Evolutionary conservation across 2,329 filamentous ascomycete genomes (phyloP).

Genomic region (Calonectria pseudoreteaudii): DNA sequence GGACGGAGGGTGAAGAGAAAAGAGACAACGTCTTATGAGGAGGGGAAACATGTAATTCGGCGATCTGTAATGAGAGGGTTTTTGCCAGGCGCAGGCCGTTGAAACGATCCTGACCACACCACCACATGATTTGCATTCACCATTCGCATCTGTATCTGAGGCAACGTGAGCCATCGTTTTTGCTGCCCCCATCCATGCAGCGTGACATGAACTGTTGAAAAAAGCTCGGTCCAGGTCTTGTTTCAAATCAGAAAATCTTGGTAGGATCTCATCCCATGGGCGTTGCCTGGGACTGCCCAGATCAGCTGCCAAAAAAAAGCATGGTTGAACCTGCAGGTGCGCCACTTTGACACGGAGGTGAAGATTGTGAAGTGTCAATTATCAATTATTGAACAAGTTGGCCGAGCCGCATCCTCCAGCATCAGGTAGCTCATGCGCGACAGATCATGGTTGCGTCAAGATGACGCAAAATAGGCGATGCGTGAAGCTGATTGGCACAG

Average conservation of each 20-base stretch:
- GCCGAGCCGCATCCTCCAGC: slow-evolving; percentile 5
- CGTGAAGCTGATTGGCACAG: not conserved
- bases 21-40: not conserved
- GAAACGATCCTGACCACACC: not conserved
- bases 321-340: not conserved
- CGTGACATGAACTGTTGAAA: not conserved
- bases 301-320: not conserved
- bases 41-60: not conserved
- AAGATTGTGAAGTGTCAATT: slow-evolving; percentile 8
- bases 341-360: not conserved
- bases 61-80: not conserved
- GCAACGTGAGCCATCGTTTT: not conserved
- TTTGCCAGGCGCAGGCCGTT: not conserved
- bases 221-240: not conserved
- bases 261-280: not conserved
- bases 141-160: not conserved
- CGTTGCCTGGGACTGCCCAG: not conserved
- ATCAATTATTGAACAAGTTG: not conserved
- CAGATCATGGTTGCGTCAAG: not conserved
- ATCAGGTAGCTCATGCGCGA: not conserved
- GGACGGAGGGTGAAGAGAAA: not conserved
- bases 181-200: not conserved
- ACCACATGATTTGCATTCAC: not conserved
- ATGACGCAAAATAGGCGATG: not conserved
- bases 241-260: not conserved